Conservation (phyloP, 2,329 filamentous ascomycete genomes). For the Trichoderma afroharzianum region DNA sequence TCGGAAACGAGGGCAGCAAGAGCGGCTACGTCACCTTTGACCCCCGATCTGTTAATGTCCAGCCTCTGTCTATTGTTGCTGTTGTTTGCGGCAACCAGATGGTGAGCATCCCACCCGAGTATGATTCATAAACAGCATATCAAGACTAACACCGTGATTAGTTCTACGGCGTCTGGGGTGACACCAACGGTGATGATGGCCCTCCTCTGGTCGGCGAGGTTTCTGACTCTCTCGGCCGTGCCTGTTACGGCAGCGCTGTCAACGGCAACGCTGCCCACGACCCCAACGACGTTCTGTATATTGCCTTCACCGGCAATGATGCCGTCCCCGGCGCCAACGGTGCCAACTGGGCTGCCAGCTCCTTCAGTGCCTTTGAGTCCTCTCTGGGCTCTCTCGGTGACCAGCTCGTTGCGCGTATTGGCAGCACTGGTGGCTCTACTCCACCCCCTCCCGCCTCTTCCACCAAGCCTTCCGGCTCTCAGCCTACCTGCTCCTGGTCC, state of each 20-base stretch:
- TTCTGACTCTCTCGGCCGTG: constrained; percentile 49
- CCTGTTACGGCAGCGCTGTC: constrained; percentile 49
- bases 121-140: too few relatives aligned
- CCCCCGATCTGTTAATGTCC: constrained; percentile 39
- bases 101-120: constrained; percentile 24
- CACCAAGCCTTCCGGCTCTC: neutral
- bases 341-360: constrained; percentile 50
- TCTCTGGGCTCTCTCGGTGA: constrained; percentile 45
- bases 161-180: constrained; percentile 56
- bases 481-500: constrained; percentile 5
- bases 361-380: constrained; percentile 40
- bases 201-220: constrained; percentile 48
- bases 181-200: constrained; percentile 51
- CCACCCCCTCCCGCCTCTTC: neutral
- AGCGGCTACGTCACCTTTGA: constrained; percentile 37
- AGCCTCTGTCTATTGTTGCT: constrained; percentile 51
- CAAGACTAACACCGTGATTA: constrained; percentile 21
- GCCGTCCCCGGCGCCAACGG: constrained; percentile 50
- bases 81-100: constrained; percentile 51
- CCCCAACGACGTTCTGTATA: constrained; percentile 53
- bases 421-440: neutral
- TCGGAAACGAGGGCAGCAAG: constrained; percentile 44
- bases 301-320: constrained; percentile 52
- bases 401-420: constrained; percentile 39
- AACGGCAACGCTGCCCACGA: constrained; percentile 43